These are phyloP conservation scores for Ophioceras dolichostomum DNA, from an alignment of 2,329 filamentous ascomycete genomes.

Conservation along the genomic window DNA sequence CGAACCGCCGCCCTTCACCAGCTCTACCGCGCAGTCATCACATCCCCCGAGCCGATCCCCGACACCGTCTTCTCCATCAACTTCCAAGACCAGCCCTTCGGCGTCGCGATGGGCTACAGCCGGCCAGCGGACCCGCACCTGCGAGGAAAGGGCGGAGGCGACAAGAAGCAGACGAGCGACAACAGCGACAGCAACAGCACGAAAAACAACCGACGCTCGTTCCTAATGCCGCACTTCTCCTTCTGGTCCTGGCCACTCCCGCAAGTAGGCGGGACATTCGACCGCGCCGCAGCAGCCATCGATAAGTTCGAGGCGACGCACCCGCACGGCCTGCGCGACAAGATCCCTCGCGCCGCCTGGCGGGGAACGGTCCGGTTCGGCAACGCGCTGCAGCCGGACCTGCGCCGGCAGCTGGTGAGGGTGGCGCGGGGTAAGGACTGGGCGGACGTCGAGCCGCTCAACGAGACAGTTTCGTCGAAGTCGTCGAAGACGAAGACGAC, in stretches of 20 bases:
- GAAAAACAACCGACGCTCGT: no score
- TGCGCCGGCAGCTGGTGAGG: background rate
- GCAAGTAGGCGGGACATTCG: slow-evolving; percentile 28
- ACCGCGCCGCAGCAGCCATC: slow-evolving; percentile 19
- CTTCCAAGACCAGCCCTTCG: slow-evolving; percentile 34
- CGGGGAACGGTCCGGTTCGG: slow-evolving; percentile 39
- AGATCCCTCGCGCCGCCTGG: slow-evolving; percentile 33
- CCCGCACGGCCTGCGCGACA: slow-evolving; percentile 13
- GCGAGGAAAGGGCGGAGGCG: slow-evolving; percentile 6
- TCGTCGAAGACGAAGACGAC: no score
- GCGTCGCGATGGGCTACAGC: slow-evolving; percentile 33
- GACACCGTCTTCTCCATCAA: slow-evolving; percentile 39
- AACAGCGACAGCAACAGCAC: no score
- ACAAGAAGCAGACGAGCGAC: slow-evolving; percentile 19
- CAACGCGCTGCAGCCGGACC: slow-evolving; percentile 20
- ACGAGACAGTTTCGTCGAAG: no score
- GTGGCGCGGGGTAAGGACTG: slow-evolving; percentile 14
- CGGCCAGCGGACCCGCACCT: slow-evolving; percentile 26
- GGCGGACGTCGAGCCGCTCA: slow-evolving; percentile 34
- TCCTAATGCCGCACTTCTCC: slow-evolving; percentile 43
- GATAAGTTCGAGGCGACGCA: slow-evolving; percentile 1
- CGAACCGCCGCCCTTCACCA: slow-evolving; percentile 39
- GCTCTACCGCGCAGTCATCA: slow-evolving; percentile 37
- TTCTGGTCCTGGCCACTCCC: slow-evolving; percentile 41
- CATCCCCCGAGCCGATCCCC: slow-evolving; percentile 33